Base-by-base conservation (phyloP, 1,284 basidiomycete species). In the Puccinia coronata region DNA sequence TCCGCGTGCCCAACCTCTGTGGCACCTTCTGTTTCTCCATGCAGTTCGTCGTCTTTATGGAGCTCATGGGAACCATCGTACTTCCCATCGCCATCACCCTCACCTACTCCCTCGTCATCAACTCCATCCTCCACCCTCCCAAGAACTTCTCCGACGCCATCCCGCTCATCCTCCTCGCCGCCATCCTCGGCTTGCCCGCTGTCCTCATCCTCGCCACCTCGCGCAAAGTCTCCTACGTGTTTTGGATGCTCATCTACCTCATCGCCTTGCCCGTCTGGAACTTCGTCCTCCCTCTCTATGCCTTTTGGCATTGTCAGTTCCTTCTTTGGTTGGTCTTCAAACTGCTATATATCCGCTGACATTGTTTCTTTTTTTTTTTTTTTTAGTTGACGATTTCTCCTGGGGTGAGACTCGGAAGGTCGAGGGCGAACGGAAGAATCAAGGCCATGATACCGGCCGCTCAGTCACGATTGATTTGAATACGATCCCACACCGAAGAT, bases 391-490 rank as follows among this genome's bases (percentile, higher is more conserved):
- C 85, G 97, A 99, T 87, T 97, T 98, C 87, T 96, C 94, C 49
- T 98, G 96, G 96, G 96, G 96, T 85, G 94, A 98, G 87, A 99
- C 96, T 85, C 95, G 97, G 84, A 96, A 96, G 88, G 95, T 99
- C 4, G 94, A 93, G 87, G 95, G 95, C 47, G 95, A 96, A 87
- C 88, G 86, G 83, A 69, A 94, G 93, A 39, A 39, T 28, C 43
- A 70, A 70, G 63, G 75, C n/a, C 78, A 81, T 34, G 72, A 82
- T 82, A 20, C 23, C n/a, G 57, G 57, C 11, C 18, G 61, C 43
- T 36, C 47, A 47, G 36, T 84, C 90, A 89, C 69, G 90, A 91
- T 83, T 92, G 90, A 11, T 95, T 97, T 84, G 93, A 90, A 34
- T 90, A 89, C 25, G 0, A 91, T 99, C 36, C 95, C 97, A 0